Conservation (phyloP, 768 basidiomycete species). For the Podaxis sp. region DNA sequence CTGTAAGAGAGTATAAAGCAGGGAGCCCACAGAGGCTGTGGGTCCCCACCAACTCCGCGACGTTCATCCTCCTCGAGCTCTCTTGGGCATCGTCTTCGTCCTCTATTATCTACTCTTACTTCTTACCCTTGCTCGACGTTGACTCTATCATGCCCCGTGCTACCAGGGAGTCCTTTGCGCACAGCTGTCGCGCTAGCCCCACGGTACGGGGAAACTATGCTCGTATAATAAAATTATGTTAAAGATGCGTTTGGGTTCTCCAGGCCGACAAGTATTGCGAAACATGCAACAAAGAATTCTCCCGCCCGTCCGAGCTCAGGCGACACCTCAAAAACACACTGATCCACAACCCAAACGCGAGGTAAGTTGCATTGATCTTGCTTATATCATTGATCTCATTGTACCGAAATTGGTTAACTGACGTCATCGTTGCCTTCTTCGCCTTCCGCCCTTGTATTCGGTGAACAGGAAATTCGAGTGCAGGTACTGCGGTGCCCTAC, state of each 20-base stretch:
- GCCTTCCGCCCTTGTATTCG: background rate
- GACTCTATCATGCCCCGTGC: background rate
- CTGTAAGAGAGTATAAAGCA: conserved; percentile 2
- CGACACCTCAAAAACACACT: background rate
- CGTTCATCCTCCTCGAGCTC: background rate
- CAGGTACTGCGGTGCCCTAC: background rate
- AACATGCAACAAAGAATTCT: conserved; percentile 2
- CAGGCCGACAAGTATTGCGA: conserved; percentile 4
- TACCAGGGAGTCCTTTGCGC: background rate
- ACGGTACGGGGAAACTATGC: conserved; percentile 1
- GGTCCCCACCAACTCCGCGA: background rate
- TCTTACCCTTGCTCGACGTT: background rate
- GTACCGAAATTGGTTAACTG: background rate
- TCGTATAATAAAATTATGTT: background rate
- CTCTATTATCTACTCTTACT: background rate
- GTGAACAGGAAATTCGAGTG: background rate
- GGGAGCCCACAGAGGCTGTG: conserved; percentile 1
- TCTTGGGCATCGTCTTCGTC: background rate
- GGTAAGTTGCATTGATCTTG: background rate
- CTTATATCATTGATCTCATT: background rate
- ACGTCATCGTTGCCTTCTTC: background rate
- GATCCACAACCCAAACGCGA: conserved; percentile 1
- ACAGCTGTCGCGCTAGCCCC: background rate
- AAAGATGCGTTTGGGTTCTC: background rate
- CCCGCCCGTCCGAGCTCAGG: background rate